phyloP scores from a whole-genome alignment of 202 grass and related monocot species.

The Panicum virgatum region DNA sequence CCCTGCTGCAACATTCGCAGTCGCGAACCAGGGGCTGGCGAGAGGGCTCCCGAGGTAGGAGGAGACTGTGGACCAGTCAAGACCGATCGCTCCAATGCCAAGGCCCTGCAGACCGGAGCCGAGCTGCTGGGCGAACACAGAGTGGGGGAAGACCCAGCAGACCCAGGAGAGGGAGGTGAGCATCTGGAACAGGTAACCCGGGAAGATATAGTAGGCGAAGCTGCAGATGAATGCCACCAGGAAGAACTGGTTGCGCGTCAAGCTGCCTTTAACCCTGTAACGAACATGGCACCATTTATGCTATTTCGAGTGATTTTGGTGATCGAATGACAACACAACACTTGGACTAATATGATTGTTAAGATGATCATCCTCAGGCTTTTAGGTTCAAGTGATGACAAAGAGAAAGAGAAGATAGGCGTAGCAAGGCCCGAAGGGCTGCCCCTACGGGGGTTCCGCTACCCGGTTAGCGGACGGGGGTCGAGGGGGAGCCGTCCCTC shows the following conservation, averaged over 20 bases:
- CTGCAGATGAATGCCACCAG: slow-evolving; percentile 76
- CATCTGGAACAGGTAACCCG: slow-evolving; percentile 94
- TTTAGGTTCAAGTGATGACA: too few relatives aligned
- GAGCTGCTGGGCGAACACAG: slow-evolving; percentile 75
- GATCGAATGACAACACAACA: too few relatives aligned
- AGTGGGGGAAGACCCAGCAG: slow-evolving; percentile 80
- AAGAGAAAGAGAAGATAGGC: too few relatives aligned
- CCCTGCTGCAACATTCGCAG: slow-evolving; percentile 77
- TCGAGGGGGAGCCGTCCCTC: too few relatives aligned
- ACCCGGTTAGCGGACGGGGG: too few relatives aligned
- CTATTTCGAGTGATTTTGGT: too few relatives aligned
- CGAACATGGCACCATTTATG: too few relatives aligned
- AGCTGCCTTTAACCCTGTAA: slow-evolving; percentile 63
- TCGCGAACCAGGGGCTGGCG: slow-evolving; percentile 96
- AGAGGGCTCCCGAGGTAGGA: slow-evolving; percentile 92
- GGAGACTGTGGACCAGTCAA: slow-evolving; percentile 86
- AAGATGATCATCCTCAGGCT: too few relatives aligned
- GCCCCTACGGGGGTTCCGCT: too few relatives aligned
- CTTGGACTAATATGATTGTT: too few relatives aligned
- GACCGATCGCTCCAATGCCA: slow-evolving; percentile 69
- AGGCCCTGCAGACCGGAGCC: slow-evolving; percentile 79
- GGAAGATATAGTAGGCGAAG: slow-evolving; percentile 82
- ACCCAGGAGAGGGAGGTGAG: slow-evolving; percentile 95
- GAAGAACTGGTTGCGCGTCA: slow-evolving; percentile 93
- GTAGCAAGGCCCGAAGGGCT: too few relatives aligned